Evolutionary conservation across 129 eudicot species (phyloP), one percentile per base, ranked within the genome.

Genomic region (Centrapalus pauciflorus): DNA sequence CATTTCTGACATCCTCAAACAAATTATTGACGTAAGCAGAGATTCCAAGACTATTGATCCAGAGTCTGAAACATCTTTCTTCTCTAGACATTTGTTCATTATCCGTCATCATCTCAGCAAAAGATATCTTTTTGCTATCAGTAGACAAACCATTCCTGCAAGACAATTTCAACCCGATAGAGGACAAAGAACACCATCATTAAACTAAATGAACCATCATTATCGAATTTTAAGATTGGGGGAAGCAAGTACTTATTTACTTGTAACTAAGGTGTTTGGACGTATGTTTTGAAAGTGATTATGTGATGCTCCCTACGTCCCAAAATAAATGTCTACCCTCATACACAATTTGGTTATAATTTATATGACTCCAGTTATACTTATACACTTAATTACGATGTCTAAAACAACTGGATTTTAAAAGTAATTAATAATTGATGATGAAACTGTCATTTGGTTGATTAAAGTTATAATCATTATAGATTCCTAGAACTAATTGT

Each of bases 31-130:
- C 86, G 43, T 88, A 93, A 56, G 88, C 65, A 59, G 85, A 40
- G 61, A 80, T 84, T 65, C 98, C 98, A 37, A 93, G 79, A 79
- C 96, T 93, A 60, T 93, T 93, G 72, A 93, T 93, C 98, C 98
- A 93, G 33, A 93, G 78, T 55, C 98, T 83, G 57, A 83, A 93
- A 72, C 98, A 88, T 58, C 96, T 83, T 77, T 89, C 98, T 35
- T 93, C 98, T 84, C 96, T 88, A 28, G 98, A 93, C 56, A 87
- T 80, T 73, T 81, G 89, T 27, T 78, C 96, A 60, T 93, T 90
- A 43, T 93, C 98, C n/a, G 91, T 76, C 95, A 88, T 93, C 95
- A 93, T 88, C 83, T 93, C 98, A 32, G 98, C 98, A 85, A 93
- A 86, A 26, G 98, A 80, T 17, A 88, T 20, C 71, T 93, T 88